Conservation (phyloP, 176 grass and related monocot genomes). For the Oryza rufipogon region DNA sequence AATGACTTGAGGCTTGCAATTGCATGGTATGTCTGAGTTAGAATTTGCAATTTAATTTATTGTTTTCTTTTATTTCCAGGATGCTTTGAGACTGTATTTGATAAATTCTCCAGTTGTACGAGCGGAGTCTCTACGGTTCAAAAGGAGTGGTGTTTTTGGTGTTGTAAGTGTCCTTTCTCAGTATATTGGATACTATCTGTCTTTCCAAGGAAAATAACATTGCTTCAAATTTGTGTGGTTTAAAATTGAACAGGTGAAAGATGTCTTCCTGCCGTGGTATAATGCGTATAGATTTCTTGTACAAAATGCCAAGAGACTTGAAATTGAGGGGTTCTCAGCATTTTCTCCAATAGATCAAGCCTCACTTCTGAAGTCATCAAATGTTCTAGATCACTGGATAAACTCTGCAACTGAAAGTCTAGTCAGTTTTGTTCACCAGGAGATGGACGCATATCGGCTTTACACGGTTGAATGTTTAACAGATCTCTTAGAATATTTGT, state of each 20-base stretch:
- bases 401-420: conserved; percentile 96
- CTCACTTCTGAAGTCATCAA: conserved; percentile 75
- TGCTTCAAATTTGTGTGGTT: conserved; percentile 19
- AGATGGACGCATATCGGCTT: conserved; percentile 97
- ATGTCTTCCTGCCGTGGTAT: conserved; percentile 99
- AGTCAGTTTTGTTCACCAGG: conserved; percentile 88
- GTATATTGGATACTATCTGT: conserved; percentile 9
- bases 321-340: conserved; percentile 70
- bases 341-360: conserved; percentile 77
- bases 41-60: conserved; percentile 9
- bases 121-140: conserved; percentile 91
- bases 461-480: conserved; percentile 63
- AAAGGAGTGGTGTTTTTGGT: conserved; percentile 83
- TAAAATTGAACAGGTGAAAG: conserved; percentile 79
- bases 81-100: conserved; percentile 93
- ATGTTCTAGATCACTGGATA: conserved; percentile 98
- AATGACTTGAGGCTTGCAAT: conserved; percentile 9
- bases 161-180: conserved; percentile 71
- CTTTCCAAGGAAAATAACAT: conserved; percentile 6
- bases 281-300: conserved; percentile 97
- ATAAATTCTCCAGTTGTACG: conserved; percentile 98
- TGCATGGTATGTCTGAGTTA: conserved; percentile 11
- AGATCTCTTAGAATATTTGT: conserved; percentile 37
- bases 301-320: conserved; percentile 99
- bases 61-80: conserved; percentile 55